phyloP scores from a whole-genome alignment of 306 rosid genomes.

The Hippophae rhamnoides region DNA sequence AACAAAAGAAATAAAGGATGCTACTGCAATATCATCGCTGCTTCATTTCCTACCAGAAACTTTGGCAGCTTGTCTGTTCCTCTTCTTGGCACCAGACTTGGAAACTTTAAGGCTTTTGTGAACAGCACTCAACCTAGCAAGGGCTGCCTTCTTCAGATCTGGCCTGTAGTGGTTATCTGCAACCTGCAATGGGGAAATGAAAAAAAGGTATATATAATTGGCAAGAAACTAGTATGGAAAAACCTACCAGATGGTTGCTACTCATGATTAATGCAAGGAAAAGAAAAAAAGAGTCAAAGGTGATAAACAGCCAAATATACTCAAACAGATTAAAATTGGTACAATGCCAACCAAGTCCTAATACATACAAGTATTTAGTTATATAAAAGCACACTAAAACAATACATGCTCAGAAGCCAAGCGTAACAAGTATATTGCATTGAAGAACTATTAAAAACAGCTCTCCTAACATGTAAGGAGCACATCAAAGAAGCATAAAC shows the following conservation, averaged over 20 bases:
- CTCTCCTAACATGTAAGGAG: too few relatives aligned
- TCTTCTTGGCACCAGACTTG: slow-evolving; percentile 75
- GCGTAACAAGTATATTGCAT: too few relatives aligned
- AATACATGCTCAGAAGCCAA: too few relatives aligned
- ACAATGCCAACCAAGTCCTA: background rate
- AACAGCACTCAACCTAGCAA: slow-evolving; percentile 64
- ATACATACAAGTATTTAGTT: too few relatives aligned
- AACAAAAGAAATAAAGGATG: background rate
- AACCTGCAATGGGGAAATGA: slow-evolving; percentile 25
- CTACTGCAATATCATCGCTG: background rate
- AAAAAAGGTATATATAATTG: background rate
- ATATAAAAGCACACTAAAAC: too few relatives aligned
- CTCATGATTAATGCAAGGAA: background rate
- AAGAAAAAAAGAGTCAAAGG: too few relatives aligned
- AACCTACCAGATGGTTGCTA: background rate
- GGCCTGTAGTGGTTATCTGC: slow-evolving; percentile 58
- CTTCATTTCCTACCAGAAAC: background rate
- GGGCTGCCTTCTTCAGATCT: slow-evolving; percentile 71
- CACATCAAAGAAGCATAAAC: background rate
- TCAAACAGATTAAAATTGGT: too few relatives aligned
- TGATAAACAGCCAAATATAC: too few relatives aligned
- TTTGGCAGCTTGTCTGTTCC: slow-evolving; percentile 59
- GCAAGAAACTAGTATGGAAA: background rate
- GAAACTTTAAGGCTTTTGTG: slow-evolving; percentile 60
- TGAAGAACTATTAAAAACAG: too few relatives aligned